phyloP scores from a whole-genome alignment of 1,284 basidiomycete genomes.

The Amylostereum areolatum region DNA sequence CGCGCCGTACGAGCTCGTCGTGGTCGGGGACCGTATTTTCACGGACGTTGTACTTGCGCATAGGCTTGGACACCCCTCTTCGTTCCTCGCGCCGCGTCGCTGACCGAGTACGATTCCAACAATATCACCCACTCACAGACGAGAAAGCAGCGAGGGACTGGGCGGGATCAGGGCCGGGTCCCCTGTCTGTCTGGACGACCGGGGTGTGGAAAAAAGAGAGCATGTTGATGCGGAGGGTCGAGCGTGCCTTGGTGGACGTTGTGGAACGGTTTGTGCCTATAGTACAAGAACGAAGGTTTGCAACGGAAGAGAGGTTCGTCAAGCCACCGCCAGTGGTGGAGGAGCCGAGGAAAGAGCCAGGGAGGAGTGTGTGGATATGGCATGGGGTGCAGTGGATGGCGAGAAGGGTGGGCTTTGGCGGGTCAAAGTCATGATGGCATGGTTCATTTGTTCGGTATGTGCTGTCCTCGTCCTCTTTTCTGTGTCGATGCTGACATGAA shows the following conservation, averaged over 20 bases:
- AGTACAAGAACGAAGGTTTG: not conserved
- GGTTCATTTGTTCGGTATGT: no score
- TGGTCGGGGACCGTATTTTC: conserved; percentile 88
- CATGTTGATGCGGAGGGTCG: conserved; percentile 52
- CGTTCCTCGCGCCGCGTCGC: conserved; percentile 4
- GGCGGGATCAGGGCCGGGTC: conserved; percentile 27
- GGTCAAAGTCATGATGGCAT: no score
- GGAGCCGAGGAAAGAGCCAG: no score
- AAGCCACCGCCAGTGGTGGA: no score
- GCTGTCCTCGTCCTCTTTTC: no score
- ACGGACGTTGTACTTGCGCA: conserved; percentile 89
- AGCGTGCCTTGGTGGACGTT: conserved; percentile 41
- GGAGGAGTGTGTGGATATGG: no score
- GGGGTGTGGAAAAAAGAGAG: conserved; percentile 63
- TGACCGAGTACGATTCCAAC: conserved; percentile 5
- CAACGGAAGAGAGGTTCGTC: not conserved
- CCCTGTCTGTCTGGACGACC: conserved; percentile 63
- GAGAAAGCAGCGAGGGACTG: not conserved
- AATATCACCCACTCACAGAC: not conserved
- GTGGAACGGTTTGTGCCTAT: conserved; percentile 29
- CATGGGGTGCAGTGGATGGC: no score
- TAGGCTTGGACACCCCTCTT: conserved; percentile 41
- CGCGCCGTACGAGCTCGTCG: conserved; percentile 56
- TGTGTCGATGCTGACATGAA: no score
- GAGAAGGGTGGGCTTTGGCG: no score